phyloP scores from a whole-genome alignment of 2,329 filamentous ascomycete species.

The Scleromitrula shiraiana region DNA sequence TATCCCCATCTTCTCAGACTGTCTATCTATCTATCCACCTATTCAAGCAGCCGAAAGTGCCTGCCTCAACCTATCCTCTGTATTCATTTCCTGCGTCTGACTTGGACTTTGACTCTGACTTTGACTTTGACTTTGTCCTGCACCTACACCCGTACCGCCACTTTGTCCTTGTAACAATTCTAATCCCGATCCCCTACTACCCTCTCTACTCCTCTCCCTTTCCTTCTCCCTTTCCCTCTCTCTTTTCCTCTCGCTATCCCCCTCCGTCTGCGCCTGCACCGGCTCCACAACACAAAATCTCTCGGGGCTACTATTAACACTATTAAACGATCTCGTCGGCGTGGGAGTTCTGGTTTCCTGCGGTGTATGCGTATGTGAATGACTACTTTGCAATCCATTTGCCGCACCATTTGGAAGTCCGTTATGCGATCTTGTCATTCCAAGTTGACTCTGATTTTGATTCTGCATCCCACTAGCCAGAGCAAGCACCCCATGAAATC shows the following conservation, averaged over 20 bases:
- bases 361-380: no score
- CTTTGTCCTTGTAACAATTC: no score
- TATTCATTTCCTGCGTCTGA: neutral
- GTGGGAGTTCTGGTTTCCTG: neutral
- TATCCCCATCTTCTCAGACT: neutral
- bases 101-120: no score
- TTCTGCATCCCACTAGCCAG: constrained; percentile 40
- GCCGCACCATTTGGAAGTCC: neutral
- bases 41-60: neutral
- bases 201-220: neutral
- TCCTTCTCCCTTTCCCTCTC: neutral
- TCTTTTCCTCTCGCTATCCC: neutral
- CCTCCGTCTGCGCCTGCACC: neutral
- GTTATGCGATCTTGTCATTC: neutral
- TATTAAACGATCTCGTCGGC: constrained; percentile 1
- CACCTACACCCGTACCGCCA: no score
- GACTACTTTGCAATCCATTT: no score
- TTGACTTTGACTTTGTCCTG: no score
- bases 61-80: neutral
- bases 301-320: constrained; percentile 8
- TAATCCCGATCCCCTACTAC: no score
- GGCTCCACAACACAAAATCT: constrained; percentile 16
- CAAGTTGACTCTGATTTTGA: neutral
- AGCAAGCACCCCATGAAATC: constrained; percentile 52
- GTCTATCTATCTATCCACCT: neutral